These are phyloP conservation scores for Mesembryanthemum crystallinum DNA, from an alignment of 148 eudicot species.

Conservation along the genomic window DNA sequence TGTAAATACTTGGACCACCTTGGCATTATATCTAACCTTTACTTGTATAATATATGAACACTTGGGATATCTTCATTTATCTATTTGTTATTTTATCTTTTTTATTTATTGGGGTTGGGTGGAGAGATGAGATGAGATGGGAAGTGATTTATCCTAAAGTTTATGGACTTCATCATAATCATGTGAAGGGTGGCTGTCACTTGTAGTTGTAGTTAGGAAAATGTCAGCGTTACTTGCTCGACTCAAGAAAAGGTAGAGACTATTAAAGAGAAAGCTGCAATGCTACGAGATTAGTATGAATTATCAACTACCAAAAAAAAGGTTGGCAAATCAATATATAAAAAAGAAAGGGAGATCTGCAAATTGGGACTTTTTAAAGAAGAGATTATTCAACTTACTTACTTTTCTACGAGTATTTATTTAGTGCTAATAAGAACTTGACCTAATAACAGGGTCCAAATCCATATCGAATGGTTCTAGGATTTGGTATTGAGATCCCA, in stretches of 20 bases:
- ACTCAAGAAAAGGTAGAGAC: conserved; percentile 3
- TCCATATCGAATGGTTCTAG: too few species aligned
- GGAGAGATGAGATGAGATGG: background rate
- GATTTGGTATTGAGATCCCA: too few species aligned
- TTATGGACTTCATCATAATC: conserved; percentile 21
- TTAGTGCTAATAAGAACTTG: too few species aligned
- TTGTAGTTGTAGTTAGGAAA: conserved; percentile 25
- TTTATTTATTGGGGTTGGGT: background rate
- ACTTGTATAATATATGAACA: too few species aligned
- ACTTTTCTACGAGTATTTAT: too few species aligned
- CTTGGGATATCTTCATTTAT: conserved; percentile 4
- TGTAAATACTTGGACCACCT: conserved; percentile 9
- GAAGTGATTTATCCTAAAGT: background rate
- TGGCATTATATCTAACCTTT: background rate
- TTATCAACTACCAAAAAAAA: background rate
- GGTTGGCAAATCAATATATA: background rate
- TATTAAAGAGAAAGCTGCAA: conserved; percentile 7
- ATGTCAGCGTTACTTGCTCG: conserved; percentile 29
- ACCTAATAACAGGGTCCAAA: too few species aligned
- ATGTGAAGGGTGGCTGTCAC: conserved; percentile 21
- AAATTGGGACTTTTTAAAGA: background rate
- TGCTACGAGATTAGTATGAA: background rate
- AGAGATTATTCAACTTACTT: too few species aligned
- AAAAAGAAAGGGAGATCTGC: background rate
- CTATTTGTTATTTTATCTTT: background rate